Percentiles rank a stretch among this genome's conserved stretches.
These are phyloP conservation scores for Diaporthe capsici DNA, from an alignment of 2,329 filamentous ascomycete genomes.

Conservation along the genomic window DNA sequence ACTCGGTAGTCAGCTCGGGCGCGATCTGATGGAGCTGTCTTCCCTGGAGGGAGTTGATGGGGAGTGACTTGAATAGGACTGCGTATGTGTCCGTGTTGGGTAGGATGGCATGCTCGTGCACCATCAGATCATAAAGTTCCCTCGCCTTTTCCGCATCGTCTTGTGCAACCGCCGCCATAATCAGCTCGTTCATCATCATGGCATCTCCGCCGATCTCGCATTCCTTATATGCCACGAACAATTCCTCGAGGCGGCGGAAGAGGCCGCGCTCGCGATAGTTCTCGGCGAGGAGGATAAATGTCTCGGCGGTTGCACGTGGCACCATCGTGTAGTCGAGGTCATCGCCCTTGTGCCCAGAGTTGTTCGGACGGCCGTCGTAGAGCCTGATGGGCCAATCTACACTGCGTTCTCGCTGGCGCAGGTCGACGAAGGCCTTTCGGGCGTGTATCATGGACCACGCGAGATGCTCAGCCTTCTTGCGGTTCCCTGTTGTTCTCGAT, in stretches of 20 bases:
- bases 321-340: slow-evolving; percentile 51
- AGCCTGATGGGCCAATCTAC: slow-evolving; percentile 49
- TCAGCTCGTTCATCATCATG: slow-evolving; percentile 84
- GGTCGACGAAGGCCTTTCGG: slow-evolving; percentile 74
- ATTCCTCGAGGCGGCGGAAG: slow-evolving; percentile 67
- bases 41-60: slow-evolving; percentile 57
- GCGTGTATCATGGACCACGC: slow-evolving; percentile 84
- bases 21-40: slow-evolving; percentile 7
- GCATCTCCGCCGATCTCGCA: slow-evolving; percentile 77
- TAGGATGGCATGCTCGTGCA: slow-evolving; percentile 61
- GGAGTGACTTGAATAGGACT: slow-evolving; percentile 74
- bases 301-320: slow-evolving; percentile 79
- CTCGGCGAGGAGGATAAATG: slow-evolving; percentile 81
- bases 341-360: slow-evolving; percentile 42
- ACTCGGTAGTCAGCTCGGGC: neutral
- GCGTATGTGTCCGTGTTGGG: slow-evolving; percentile 80
- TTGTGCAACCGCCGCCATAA: slow-evolving; percentile 75
- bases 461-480: slow-evolving; percentile 75
- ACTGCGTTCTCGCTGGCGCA: slow-evolving; percentile 53
- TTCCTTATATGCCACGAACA: slow-evolving; percentile 74
- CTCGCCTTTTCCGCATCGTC: slow-evolving; percentile 69
- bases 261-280: slow-evolving; percentile 77
- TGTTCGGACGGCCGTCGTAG: slow-evolving; percentile 40
- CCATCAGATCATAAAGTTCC: slow-evolving; percentile 68
- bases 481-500: slow-evolving; percentile 66